Percentiles rank a stretch among this genome's conserved stretches.
These are phyloP conservation scores for Anthoceros angustus DNA, from an alignment of 225 moss, liverwort and hornwort genomes.

Conservation along the genomic window DNA sequence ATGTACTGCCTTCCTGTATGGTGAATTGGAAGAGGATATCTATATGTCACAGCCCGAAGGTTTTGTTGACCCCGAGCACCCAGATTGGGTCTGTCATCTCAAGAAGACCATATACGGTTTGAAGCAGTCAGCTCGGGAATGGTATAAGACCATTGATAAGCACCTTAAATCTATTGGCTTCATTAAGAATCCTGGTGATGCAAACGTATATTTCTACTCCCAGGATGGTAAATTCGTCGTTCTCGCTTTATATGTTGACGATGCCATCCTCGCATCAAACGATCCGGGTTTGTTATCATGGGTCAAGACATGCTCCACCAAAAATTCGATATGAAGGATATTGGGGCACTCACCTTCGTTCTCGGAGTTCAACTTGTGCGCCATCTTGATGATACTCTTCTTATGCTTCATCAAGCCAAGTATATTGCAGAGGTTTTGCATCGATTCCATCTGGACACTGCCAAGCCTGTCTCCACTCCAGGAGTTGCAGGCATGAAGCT, in stretches of 20 bases:
- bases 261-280: no score
- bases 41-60: background rate
- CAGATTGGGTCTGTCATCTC: slow-evolving; percentile 1
- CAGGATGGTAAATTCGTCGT: background rate
- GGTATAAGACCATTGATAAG: background rate
- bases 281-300: no score
- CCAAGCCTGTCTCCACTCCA: no score
- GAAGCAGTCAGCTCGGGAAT: background rate
- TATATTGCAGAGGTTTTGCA: background rate
- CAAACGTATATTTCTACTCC: no score
- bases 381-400: background rate
- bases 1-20: no score
- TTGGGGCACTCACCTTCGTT: no score
- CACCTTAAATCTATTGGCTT: background rate
- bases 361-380: background rate
- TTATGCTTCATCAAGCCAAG: slow-evolving; percentile 3
- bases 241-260: background rate
- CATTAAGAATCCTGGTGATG: no score
- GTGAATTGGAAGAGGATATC: no score
- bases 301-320: no score
- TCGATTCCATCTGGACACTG: no score
- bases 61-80: slow-evolving; percentile 1
- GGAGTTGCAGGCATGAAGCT: slow-evolving; percentile 1
- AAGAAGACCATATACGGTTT: slow-evolving; percentile 1
- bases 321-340: no score